Base-by-base conservation (phyloP, 139 green algal species). In the Raphidocelis subcapitata region DNA sequence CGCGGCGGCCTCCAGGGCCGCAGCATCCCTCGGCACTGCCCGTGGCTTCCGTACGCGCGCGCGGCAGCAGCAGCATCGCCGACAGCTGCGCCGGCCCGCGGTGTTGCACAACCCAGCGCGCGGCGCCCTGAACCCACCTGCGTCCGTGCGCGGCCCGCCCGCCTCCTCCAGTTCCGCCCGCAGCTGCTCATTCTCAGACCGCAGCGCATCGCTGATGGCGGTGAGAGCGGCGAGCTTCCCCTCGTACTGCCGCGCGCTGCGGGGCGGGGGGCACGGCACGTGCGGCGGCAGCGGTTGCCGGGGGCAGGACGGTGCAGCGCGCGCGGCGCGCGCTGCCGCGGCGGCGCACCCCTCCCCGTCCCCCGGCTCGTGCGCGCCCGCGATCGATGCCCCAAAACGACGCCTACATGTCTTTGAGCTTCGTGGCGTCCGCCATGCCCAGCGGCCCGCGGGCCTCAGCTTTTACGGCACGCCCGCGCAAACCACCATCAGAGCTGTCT, bases 171-270 rank as follows among this genome's bases (percentile, higher is more conserved):
- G 73, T 3, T 88, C 77, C 35, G 79, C 72, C 20, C 91, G 76
- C 49, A 96, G 76, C 67, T 90, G 82, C 32, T 96, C 90, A 63
- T 92, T 92, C 62, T 94, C 90, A 31, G 86, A 87, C 56, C 93
- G 87, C 5, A 97, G 80, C 0, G 89, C 88, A 21, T 79, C 81
- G 59, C 96, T 97, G 73, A 97, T 93, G 8, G 92, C 93, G 23
- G 78, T 88, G 8, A 97, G 70, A 0, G 92, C 95, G 33, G 90
- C 89, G 18, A 97, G 72, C 75, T 97, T 97, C 52, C 77, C 76
- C 52, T 97, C 92, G 69, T 90, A 91, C 35, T 90, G 81, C 76
- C 92, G 91, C 5, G 89, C 52, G 74, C 90, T 96, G 88, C 46
- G 41, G 3, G 51, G 26, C n/a, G n/a, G n/a, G n/a, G n/a, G n/a